phyloP scores from a whole-genome alignment of 192 early-diverging fungal species.

The Pilaira anomala region DNA sequence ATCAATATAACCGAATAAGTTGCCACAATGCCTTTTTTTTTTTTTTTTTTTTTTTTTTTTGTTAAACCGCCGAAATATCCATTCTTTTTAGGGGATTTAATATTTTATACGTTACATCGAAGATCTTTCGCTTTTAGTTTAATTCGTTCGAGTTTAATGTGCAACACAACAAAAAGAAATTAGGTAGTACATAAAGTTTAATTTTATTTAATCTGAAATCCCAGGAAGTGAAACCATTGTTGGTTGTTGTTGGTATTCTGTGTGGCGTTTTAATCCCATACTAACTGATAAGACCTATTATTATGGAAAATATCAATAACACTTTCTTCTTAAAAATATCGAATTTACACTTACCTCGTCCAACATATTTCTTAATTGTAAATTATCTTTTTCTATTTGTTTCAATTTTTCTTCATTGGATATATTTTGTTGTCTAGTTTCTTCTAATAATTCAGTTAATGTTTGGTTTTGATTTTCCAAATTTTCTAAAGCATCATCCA shows the following conservation, averaged over 20 bases:
- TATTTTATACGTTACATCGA: not conserved
- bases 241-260: constrained; percentile 38
- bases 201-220: not conserved
- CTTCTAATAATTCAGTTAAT: constrained; percentile 42
- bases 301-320: not conserved
- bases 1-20: no score
- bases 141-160: not conserved
- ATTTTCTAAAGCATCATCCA: constrained; percentile 54
- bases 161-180: not conserved
- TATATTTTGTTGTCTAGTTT: constrained; percentile 18
- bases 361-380: constrained; percentile 39
- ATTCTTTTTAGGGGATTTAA: no score
- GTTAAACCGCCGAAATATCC: no score
- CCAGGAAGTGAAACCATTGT: constrained; percentile 26
- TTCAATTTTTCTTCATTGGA: constrained; percentile 32
- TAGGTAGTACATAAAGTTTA: not conserved
- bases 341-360: constrained; percentile 32
- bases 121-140: no score
- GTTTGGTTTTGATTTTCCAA: constrained; percentile 43
- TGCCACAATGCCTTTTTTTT: no score
- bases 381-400: constrained; percentile 42
- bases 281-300: constrained; percentile 44
- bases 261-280: constrained; percentile 43
- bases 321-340: not conserved
- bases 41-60: no score